phyloP scores from a whole-genome alignment of 2,329 filamentous ascomycete species.

The Mariannaea sp. region DNA sequence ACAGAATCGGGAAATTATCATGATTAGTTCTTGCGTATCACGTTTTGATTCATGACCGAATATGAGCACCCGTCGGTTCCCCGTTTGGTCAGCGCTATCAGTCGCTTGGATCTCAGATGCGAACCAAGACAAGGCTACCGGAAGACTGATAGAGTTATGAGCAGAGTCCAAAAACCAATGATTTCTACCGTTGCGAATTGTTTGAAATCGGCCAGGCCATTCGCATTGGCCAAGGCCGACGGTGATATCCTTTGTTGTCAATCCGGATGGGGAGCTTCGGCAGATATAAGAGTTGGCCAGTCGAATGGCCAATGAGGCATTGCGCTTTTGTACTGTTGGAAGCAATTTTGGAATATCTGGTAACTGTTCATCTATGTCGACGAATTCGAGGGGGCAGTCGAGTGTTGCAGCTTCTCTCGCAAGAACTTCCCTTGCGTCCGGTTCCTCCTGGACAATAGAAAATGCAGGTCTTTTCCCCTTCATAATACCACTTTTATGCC shows the following conservation, averaged over 20 bases:
- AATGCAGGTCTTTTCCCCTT: constrained; percentile 48
- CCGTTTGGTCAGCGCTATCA: too few species aligned
- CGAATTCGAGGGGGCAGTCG: constrained; percentile 35
- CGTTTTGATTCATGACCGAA: too few species aligned
- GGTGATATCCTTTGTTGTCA: too few species aligned
- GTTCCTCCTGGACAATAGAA: constrained; percentile 43
- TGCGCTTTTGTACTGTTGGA: constrained; percentile 35
- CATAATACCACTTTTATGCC: constrained; percentile 58
- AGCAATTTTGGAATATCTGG: constrained; percentile 26
- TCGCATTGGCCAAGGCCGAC: constrained; percentile 34
- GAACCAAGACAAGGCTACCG: constrained; percentile 43
- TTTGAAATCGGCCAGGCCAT: constrained; percentile 44
- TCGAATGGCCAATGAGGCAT: constrained; percentile 40
- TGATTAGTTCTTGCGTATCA: too few species aligned
- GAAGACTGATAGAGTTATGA: constrained; percentile 48
- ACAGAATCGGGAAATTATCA: too few species aligned
- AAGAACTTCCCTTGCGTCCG: constrained; percentile 40
- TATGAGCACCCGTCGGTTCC: too few species aligned
- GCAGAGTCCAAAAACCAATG: constrained; percentile 50
- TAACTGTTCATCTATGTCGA: constrained; percentile 28
- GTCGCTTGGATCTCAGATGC: not conserved
- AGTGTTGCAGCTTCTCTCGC: constrained; percentile 43
- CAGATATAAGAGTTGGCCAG: constrained; percentile 34
- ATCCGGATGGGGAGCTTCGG: constrained; percentile 24
- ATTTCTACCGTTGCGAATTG: constrained; percentile 28